Conservation (phyloP, 2,329 filamentous ascomycete species). For the Xylogone sp. region DNA sequence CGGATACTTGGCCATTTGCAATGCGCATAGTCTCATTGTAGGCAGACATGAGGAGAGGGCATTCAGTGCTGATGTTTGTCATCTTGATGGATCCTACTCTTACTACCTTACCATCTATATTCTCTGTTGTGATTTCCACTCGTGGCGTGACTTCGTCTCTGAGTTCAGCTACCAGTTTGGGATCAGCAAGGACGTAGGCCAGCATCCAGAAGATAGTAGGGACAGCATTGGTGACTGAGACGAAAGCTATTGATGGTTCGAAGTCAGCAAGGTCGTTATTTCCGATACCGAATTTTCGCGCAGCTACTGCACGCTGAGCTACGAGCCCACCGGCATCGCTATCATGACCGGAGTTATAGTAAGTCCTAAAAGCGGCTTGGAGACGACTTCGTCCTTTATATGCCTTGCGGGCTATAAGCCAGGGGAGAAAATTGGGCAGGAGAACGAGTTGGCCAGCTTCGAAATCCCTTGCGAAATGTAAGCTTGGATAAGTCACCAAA, state of each 20-base stretch:
- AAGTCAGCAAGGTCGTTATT: slow-evolving; percentile 24
- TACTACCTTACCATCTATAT: slow-evolving; percentile 1
- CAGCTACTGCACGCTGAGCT: slow-evolving; percentile 23
- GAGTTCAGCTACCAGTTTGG: slow-evolving; percentile 21
- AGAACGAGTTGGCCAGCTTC: slow-evolving; percentile 26
- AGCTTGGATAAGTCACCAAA: not conserved
- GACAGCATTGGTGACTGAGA: slow-evolving; percentile 31
- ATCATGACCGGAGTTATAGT: slow-evolving; percentile 28
- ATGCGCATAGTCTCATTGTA: slow-evolving; percentile 44
- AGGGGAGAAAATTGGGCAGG: slow-evolving; percentile 28
- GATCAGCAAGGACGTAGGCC: slow-evolving; percentile 24
- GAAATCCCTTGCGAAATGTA: slow-evolving; percentile 20
- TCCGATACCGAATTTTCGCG: slow-evolving; percentile 27
- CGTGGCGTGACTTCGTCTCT: slow-evolving; percentile 27
- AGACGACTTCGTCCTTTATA: slow-evolving; percentile 32
- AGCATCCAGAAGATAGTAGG: slow-evolving; percentile 36
- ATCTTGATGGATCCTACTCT: slow-evolving; percentile 31
- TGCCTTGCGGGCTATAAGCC: slow-evolving; percentile 26
- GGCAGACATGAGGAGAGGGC: slow-evolving; percentile 39
- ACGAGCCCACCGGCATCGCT: slow-evolving; percentile 25
- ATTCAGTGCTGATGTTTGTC: slow-evolving; percentile 31
- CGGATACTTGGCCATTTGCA: slow-evolving; percentile 32
- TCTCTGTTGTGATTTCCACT: not conserved
- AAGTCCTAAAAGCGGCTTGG: slow-evolving; percentile 30
- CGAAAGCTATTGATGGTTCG: slow-evolving; percentile 27